Base-by-base conservation (phyloP, 2,329 filamentous ascomycete species). In the Trichoderma atroviride region DNA sequence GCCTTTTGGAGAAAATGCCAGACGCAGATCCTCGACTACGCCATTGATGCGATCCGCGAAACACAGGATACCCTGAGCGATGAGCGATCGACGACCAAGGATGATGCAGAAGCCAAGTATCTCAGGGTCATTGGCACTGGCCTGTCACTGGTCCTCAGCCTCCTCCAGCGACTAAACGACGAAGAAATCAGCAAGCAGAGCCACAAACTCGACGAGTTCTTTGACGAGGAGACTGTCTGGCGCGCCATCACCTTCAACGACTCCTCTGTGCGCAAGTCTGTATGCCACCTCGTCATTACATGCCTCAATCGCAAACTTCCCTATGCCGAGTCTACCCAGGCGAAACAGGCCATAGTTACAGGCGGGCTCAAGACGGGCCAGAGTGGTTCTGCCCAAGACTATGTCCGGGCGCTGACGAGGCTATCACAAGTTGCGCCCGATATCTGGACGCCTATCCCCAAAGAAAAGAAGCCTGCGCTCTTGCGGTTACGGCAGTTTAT, bases 61-160 rank as follows among this genome's bases (percentile, higher is more conserved):
- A 95, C 91, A 0, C 80, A 90, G 3, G 86, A 91, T 43, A 96
- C 93, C 0, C 83, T 99, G 43, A 98, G 94, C 77, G 96, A 99
- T 77, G 92, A 96, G 80, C 87, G 95, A 29, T 93, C 89, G 0
- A 92, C 94, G 4, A 96, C 89, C 70, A 82, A 87, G 10, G 95
- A 98, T 73, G 96, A 99, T 77, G 90, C 93, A 4, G 88, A 94
- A 73, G 88, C 91, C 22, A 97, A 97, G 75, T 96, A 96, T 80
- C 88, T 89, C 71, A 87, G 96, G 58, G 94, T 97, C 4, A 75
- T 89, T 3, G 83, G 83, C 11, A 83, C 83, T 9, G 86, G 86
- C 67, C 75, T 90, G 27, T 86, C 85, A 1, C 79, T 90, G 6
- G 84, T 89, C 2, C 74, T 86, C 3, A 83, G 83, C 35, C 79